Conservation (phyloP, 192 early-diverging fungal species). For the Mortierella claussenii region DNA sequence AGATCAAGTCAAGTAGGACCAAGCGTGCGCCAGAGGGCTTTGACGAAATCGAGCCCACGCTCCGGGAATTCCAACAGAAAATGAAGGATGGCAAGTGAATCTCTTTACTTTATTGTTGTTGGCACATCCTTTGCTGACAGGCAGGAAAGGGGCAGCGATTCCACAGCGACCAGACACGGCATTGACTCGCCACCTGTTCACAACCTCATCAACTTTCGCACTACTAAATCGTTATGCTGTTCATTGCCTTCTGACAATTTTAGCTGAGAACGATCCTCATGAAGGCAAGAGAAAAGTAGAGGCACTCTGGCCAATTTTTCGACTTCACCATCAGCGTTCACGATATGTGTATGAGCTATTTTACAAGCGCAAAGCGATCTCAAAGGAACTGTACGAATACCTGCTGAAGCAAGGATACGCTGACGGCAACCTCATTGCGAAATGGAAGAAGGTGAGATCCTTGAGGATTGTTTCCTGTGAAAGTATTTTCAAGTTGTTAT, state of each 20-base stretch:
- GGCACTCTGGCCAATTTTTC: conserved; percentile 93
- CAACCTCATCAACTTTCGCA: conserved; percentile 4
- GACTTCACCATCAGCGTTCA: conserved; percentile 97
- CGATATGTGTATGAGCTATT: conserved; percentile 97
- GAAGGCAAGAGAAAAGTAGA: conserved; percentile 95
- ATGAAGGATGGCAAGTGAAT: conserved; percentile 92
- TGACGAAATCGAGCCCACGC: conserved; percentile 94
- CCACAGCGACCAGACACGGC: not conserved
- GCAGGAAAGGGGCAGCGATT: too few species aligned
- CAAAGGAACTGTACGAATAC: conserved; percentile 92
- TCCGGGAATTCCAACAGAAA: conserved; percentile 88
- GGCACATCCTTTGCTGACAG: too few species aligned
- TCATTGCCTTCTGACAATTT: not conserved
- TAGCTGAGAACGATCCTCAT: conserved; percentile 94
- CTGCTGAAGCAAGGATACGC: conserved; percentile 92
- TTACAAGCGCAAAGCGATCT: conserved; percentile 95
- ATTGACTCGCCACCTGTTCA: not conserved
- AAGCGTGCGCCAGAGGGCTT: conserved; percentile 94
- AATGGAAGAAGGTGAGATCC: conserved; percentile 99
- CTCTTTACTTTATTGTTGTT: too few species aligned
- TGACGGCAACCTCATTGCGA: conserved; percentile 94
- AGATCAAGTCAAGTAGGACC: conserved; percentile 78
- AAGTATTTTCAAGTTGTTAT: too few species aligned
- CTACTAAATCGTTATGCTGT: conserved; percentile 5
- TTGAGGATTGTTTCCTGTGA: too few species aligned